phyloP scores from a whole-genome alignment of 2,329 filamentous ascomycete genomes.

The Nigrospora oryzae region DNA sequence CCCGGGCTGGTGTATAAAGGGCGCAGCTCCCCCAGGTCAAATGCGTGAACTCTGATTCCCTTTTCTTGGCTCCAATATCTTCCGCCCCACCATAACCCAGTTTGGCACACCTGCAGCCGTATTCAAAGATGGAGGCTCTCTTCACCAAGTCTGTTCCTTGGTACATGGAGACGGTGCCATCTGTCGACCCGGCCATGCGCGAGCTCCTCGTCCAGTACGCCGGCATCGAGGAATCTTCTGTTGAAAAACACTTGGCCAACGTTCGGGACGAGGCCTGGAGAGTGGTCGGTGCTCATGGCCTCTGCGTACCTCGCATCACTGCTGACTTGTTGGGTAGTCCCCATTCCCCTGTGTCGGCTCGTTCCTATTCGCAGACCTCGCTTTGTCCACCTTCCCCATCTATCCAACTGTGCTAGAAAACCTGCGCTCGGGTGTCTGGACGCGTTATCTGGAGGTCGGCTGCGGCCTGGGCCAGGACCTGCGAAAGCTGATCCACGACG shows the following conservation, averaged over 20 bases:
- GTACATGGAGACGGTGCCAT: not conserved
- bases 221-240: not conserved
- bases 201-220: not conserved
- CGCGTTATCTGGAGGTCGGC: not conserved
- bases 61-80: too few relatives aligned
- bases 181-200: not conserved
- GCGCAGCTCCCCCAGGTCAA: not conserved
- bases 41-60: too few relatives aligned
- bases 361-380: slow-evolving; percentile 1
- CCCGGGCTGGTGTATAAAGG: not conserved
- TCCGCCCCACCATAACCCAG: not conserved
- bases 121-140: not conserved
- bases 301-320: too few relatives aligned
- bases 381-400: not conserved
- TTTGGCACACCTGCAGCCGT: not conserved
- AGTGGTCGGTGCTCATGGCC: not conserved
- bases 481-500: not conserved
- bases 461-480: not conserved
- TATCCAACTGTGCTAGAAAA: not conserved
- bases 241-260: not conserved
- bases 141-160: not conserved
- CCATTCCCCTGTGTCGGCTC: slow-evolving; percentile 1
- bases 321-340: not conserved
- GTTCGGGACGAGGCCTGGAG: not conserved
- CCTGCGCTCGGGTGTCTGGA: not conserved